Percentiles rank a stretch among this genome's conserved stretches.
Conservation (phyloP, 352 stramenopile genomes). For the Phytophthora megakarya region DNA sequence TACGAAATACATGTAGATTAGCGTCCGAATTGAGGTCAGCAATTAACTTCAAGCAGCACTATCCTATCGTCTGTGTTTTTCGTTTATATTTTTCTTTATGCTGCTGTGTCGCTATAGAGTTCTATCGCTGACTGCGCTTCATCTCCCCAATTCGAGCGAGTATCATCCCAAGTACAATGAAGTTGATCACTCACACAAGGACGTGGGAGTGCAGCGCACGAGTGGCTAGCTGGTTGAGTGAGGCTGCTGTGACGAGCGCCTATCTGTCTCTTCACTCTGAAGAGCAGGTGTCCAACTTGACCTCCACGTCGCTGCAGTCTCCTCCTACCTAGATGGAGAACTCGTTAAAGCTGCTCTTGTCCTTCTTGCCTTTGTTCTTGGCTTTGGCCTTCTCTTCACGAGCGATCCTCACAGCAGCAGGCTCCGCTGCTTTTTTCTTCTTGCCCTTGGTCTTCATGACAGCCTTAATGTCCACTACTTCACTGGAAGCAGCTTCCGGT, state of each 20-base stretch:
- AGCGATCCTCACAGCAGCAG: constrained; percentile 64
- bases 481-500: constrained; percentile 23
- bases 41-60: background rate
- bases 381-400: constrained; percentile 70
- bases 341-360: constrained; percentile 84
- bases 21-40: too few species aligned
- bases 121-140: constrained; percentile 31
- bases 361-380: constrained; percentile 79
- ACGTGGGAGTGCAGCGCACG: constrained; percentile 18
- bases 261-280: constrained; percentile 13
- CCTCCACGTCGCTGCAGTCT: constrained; percentile 4
- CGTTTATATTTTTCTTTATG: constrained; percentile 31
- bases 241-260: constrained; percentile 32
- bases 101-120: constrained; percentile 25
- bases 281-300: background rate
- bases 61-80: constrained; percentile 21
- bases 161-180: background rate
- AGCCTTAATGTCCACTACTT: constrained; percentile 75
- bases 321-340: constrained; percentile 65
- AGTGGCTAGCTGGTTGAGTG: constrained; percentile 7
- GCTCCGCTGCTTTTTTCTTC: constrained; percentile 73
- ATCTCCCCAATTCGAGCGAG: constrained; percentile 8
- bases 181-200: constrained; percentile 23
- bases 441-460: constrained; percentile 77
- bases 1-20: constrained; percentile 44